phyloP scores from a whole-genome alignment of 257 asterid genomes.

The Thymus mandschuricus region DNA sequence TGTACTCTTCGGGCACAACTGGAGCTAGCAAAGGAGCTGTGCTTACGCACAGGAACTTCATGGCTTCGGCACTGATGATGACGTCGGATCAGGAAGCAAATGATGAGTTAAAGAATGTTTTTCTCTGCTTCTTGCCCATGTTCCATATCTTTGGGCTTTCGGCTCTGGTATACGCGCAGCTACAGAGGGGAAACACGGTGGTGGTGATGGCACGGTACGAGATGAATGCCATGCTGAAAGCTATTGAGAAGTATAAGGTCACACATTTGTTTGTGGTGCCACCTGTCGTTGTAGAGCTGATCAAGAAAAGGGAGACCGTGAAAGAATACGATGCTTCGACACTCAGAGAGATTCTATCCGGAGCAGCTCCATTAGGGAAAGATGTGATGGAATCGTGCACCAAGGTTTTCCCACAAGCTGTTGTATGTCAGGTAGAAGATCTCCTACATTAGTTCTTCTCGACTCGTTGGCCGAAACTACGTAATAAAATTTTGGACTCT shows the following conservation, averaged over 20 bases:
- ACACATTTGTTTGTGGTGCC: conserved; percentile 40
- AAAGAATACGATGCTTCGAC: conserved; percentile 34
- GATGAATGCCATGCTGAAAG: conserved; percentile 35
- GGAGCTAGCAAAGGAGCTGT: conserved; percentile 45
- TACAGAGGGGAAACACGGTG: conserved; percentile 44
- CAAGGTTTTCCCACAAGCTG: conserved; percentile 36
- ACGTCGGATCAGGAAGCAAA: conserved; percentile 34
- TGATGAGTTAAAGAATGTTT: conserved; percentile 22
- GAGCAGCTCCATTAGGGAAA: conserved; percentile 48
- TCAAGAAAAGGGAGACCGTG: conserved; percentile 36
- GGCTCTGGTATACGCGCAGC: conserved; percentile 34
- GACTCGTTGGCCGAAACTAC: no score
- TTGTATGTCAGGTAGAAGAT: conserved; percentile 33
- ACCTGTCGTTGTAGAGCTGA: conserved; percentile 33
- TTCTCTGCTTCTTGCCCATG: conserved; percentile 43
- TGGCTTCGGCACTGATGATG: conserved; percentile 33
- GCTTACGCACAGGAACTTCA: conserved; percentile 44
- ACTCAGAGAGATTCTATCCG: conserved; percentile 42
- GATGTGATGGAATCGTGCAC: conserved; percentile 42
- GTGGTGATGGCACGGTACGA: conserved; percentile 41
- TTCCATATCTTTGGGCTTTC: conserved; percentile 41
- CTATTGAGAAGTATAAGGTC: conserved; percentile 37
- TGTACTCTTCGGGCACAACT: conserved; percentile 46
- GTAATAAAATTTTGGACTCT: no score
- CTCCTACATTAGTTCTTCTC: no score